Percentiles rank a stretch among this genome's conserved stretches.
Evolutionary conservation across 2,329 filamentous ascomycete species (phyloP).

Genomic region (Juglanconis sp.): DNA sequence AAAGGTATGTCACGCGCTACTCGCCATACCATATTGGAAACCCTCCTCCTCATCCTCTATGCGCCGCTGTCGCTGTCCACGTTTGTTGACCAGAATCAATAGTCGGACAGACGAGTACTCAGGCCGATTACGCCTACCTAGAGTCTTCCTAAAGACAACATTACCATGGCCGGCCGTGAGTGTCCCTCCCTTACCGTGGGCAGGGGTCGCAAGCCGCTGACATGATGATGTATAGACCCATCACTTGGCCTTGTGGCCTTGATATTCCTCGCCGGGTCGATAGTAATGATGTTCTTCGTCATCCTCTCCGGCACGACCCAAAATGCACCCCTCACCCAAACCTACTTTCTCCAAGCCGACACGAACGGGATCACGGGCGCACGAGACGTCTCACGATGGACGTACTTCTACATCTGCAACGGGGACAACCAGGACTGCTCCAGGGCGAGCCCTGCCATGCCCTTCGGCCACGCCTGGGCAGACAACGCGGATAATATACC

Average conservation of each 20-base stretch:
- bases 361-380: conserved; percentile 71
- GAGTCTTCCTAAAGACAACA: not conserved
- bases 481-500: conserved; percentile 43
- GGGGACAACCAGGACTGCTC: conserved; percentile 63
- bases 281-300: conserved; percentile 56
- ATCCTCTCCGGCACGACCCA: conserved; percentile 53
- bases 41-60: not conserved
- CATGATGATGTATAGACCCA: conserved; percentile 31
- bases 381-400: conserved; percentile 73
- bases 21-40: not conserved
- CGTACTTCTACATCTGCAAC: conserved; percentile 82
- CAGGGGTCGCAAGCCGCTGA: not conserved
- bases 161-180: conserved; percentile 16
- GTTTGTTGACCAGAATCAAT: not conserved
- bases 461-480: conserved; percentile 71
- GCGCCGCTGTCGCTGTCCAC: not conserved
- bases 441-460: conserved; percentile 55
- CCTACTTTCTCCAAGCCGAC: conserved; percentile 82
- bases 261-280: conserved; percentile 47
- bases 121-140: not conserved
- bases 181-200: not conserved
- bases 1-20: not conserved
- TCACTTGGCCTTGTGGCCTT: conserved; percentile 41
- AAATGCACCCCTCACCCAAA: conserved; percentile 60
- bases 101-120: not conserved